A percentile compares a stretch with the other conserved stretches of the same genome.
Conservation (phyloP, 106 monocot genomes). For the Vanilla planifolia region DNA sequence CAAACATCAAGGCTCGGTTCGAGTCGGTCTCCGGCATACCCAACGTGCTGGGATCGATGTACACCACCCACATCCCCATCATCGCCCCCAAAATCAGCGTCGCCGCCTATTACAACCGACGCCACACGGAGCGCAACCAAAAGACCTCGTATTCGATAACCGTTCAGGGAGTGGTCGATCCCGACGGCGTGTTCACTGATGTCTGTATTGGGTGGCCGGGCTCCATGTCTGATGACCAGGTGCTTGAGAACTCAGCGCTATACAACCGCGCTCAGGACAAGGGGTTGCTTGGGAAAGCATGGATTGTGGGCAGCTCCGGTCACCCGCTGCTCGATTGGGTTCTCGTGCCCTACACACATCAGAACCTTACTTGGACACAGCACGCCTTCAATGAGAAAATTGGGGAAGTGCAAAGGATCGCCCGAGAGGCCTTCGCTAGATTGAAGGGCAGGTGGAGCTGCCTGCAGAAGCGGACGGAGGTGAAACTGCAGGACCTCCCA, state of each 20-base stretch:
- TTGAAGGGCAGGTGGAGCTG: constrained; percentile 71
- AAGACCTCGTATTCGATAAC: constrained; percentile 57
- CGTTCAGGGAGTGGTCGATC: constrained; percentile 48
- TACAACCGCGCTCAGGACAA: constrained; percentile 12
- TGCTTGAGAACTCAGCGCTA: constrained; percentile 41
- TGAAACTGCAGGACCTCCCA: constrained; percentile 68
- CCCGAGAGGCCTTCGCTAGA: constrained; percentile 50
- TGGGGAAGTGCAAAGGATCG: constrained; percentile 52
- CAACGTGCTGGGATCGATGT: constrained; percentile 58
- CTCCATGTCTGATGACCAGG: constrained; percentile 45
- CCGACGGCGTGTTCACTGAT: constrained; percentile 49
- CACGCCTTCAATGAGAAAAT: constrained; percentile 89
- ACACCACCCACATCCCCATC: constrained; percentile 78
- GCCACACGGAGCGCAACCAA: constrained; percentile 54
- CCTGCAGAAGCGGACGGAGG: constrained; percentile 73
- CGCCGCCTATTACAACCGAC: constrained; percentile 43
- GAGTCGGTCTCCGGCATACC: constrained; percentile 48
- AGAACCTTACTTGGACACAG: constrained; percentile 75
- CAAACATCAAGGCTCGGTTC: constrained; percentile 29
- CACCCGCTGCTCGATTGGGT: constrained; percentile 78
- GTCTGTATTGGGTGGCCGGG: constrained; percentile 58
- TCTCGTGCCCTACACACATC: constrained; percentile 68
- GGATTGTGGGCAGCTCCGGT: constrained; percentile 52
- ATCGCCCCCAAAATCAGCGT: constrained; percentile 58
- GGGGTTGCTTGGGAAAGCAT: constrained; percentile 23